Conservation (phyloP, 768 basidiomycete genomes). For the Cystobasidium ongulense region DNA sequence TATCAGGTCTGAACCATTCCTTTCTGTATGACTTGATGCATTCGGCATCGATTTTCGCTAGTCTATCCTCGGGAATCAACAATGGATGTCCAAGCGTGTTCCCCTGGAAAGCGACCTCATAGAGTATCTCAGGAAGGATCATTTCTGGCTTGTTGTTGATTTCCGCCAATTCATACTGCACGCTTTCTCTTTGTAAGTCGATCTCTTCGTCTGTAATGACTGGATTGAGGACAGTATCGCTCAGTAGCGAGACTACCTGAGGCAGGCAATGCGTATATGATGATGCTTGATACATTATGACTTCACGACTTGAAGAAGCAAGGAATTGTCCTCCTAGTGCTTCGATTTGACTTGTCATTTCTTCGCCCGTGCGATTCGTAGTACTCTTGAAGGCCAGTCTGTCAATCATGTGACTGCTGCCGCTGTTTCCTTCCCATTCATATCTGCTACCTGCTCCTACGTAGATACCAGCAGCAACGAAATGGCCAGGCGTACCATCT, state of each 20-base stretch:
- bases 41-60: slow-evolving; percentile 58
- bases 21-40: slow-evolving; percentile 59
- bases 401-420: slow-evolving; percentile 85
- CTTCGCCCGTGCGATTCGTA: slow-evolving; percentile 56
- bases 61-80: slow-evolving; percentile 75
- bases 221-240: slow-evolving; percentile 79
- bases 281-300: slow-evolving; percentile 96
- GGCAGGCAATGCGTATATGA: slow-evolving; percentile 78
- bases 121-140: slow-evolving; percentile 82
- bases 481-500: slow-evolving; percentile 82
- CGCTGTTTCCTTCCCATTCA: slow-evolving; percentile 63
- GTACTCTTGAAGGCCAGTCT: slow-evolving; percentile 86
- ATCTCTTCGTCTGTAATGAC: slow-evolving; percentile 69
- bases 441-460: slow-evolving; percentile 88
- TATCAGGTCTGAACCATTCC: slow-evolving; percentile 83
- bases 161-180: slow-evolving; percentile 82
- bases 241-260: slow-evolving; percentile 73
- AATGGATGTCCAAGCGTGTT: slow-evolving; percentile 81
- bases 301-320: slow-evolving; percentile 81
- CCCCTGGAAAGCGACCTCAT: slow-evolving; percentile 70
- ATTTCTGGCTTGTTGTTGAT: slow-evolving; percentile 80
- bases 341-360: slow-evolving; percentile 74
- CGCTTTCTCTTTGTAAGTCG: slow-evolving; percentile 72
- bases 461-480: slow-evolving; percentile 85
- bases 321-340: slow-evolving; percentile 82